phyloP scores from a whole-genome alignment of 2,329 filamentous ascomycete species.

The Beauveria pseudobassiana region DNA sequence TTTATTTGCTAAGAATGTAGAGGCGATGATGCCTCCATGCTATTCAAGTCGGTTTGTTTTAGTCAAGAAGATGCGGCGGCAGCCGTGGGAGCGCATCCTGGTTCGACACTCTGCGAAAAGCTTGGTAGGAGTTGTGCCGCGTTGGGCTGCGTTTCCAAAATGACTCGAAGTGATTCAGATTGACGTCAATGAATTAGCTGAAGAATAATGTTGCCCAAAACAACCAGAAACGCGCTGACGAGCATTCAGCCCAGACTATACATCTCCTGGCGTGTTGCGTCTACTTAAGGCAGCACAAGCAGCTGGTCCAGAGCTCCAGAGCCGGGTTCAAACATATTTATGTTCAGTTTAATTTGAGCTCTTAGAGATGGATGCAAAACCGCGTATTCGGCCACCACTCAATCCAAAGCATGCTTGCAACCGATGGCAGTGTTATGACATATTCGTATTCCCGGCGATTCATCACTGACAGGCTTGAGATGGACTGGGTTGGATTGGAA shows the following conservation, averaged over 20 bases:
- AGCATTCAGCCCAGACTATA: neutral
- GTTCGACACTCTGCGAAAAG: conserved; percentile 58
- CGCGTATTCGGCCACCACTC: neutral
- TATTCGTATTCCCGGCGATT: neutral
- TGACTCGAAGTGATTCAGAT: conserved; percentile 50
- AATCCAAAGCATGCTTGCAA: no score
- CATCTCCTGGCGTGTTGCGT: neutral
- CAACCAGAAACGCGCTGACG: neutral
- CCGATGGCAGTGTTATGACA: neutral
- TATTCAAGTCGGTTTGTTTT: conserved; percentile 16
- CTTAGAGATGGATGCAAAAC: neutral
- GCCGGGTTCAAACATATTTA: neutral
- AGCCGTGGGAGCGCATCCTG: conserved; percentile 45
- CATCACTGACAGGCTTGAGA: no score
- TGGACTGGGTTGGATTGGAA: neutral
- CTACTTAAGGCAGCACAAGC: neutral
- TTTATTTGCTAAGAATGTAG: conserved; percentile 44
- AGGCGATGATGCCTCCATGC: conserved; percentile 48
- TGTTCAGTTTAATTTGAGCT: neutral
- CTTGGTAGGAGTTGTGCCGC: conserved; percentile 62
- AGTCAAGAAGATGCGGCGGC: neutral
- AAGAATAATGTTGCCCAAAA: conserved; percentile 15
- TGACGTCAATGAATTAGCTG: conserved; percentile 20
- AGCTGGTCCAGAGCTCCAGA: no score
- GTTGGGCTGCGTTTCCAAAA: conserved; percentile 63